Conservation (phyloP, 2,329 filamentous ascomycete species). For the Pseudohalonectria lignicola region DNA sequence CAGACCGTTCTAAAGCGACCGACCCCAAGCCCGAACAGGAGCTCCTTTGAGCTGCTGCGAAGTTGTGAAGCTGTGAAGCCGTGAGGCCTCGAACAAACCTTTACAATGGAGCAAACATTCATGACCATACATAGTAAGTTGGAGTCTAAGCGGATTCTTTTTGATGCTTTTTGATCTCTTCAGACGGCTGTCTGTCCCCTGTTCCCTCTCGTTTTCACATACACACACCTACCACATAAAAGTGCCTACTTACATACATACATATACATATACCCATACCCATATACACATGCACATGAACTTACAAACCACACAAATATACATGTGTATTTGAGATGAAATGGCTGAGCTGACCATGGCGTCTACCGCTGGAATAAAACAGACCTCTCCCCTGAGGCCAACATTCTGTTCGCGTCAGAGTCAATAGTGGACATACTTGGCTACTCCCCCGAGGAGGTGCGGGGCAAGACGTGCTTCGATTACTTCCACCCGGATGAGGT, state of each 20-base stretch:
- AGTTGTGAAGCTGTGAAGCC: too few species aligned
- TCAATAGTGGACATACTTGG: slow-evolving; percentile 77
- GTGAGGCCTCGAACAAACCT: too few species aligned
- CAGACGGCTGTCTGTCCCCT: too few species aligned
- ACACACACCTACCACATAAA: too few species aligned
- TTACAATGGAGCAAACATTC: slow-evolving; percentile 78
- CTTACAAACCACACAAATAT: neutral
- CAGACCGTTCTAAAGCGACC: too few species aligned
- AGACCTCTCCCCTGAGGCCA: slow-evolving; percentile 68
- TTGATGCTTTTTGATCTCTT: too few species aligned
- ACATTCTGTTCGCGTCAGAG: slow-evolving; percentile 73
- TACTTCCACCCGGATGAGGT: slow-evolving; percentile 80
- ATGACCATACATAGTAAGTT: slow-evolving; percentile 79
- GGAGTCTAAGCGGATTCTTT: too few species aligned
- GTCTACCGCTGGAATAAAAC: slow-evolving; percentile 1
- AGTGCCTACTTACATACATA: too few species aligned
- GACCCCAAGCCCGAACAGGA: too few species aligned
- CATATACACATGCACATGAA: neutral
- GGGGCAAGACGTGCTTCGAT: slow-evolving; percentile 69
- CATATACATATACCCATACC: too few species aligned
- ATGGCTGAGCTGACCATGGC: neutral
- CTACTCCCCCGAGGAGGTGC: slow-evolving; percentile 65
- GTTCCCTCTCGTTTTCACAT: slow-evolving; percentile 1
- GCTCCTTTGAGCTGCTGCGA: too few species aligned
- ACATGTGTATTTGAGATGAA: neutral